Base-by-base conservation (phyloP, 495 filamentous ascomycete genomes). In the Penicillium argentinense region DNA sequence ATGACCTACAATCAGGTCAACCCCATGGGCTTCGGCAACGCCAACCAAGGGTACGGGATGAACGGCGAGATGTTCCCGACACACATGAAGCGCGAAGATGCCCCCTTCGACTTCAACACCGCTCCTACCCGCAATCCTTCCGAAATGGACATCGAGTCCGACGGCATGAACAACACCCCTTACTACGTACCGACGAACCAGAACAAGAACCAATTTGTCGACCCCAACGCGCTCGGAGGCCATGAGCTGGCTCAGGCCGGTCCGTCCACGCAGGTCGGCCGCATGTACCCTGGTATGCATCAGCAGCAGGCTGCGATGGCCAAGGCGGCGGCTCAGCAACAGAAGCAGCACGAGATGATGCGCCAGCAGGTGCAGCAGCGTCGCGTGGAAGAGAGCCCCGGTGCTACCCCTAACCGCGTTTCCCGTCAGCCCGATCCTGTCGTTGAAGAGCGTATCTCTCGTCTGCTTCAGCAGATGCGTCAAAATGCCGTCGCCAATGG, bases 261-360 rank as follows among this genome's bases (percentile, higher is more conserved):
- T 56, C 47, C 79, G 56, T 68, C 74, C 50, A 47, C 76, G 51
- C 73, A 84, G 52, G 77, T 85, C 43, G 84, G 83, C 41, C 84
- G 88, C 42, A 78, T 87, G 53, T 96, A 84, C 67, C 90, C 91
- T 39, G 92, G 92, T 29, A 90, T 92, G 80, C 91, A 97, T 71
- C 87, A 89, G 64, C 86, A 95, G 59, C 86, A 87, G 68, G 89
- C 89, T 48, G 88, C 86, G 29, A 71, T 87, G 61, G 89, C 86
- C 54, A 88, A 87, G 74, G 84, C 80, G 74, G 84, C 80, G 14
- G 80, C 86, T 52, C 80, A 81, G 21, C 84, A 87, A 53, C 69
- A 69, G 32, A 83, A 86, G 56, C 80, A 85, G 45, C 83, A 89
- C 51, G 77, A 85, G 56, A 68, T 82, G 56, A 58, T 83, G 29